Evolutionary conservation across 2,329 filamentous ascomycete species (phyloP).

Genomic region (Diaporthe sp.): DNA sequence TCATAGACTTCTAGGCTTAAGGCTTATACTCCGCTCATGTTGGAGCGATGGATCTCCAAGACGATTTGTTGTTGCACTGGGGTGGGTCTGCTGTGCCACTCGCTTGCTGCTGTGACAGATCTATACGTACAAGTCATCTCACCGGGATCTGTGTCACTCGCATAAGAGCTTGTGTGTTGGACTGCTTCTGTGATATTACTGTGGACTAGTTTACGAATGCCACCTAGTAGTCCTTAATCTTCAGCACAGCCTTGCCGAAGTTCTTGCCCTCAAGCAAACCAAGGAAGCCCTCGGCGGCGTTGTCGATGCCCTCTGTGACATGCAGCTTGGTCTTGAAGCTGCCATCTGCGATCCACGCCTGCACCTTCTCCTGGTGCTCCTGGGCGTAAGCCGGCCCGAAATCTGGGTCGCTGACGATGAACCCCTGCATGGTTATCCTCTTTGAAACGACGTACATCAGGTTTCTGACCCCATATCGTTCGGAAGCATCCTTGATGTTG

Average conservation of each 20-base stretch:
- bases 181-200: not conserved
- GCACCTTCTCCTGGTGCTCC: constrained; percentile 83
- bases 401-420: constrained; percentile 77
- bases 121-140: not conserved
- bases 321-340: constrained; percentile 79
- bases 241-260: constrained; percentile 87
- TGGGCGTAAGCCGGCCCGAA: constrained; percentile 76
- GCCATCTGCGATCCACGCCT: constrained; percentile 83
- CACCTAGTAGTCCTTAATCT: constrained; percentile 56
- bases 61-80: not conserved
- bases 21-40: not conserved
- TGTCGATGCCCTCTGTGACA: constrained; percentile 83
- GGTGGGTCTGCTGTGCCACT: constrained; percentile 1
- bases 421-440: constrained; percentile 80
- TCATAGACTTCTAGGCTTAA: not conserved
- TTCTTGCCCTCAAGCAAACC: constrained; percentile 84
- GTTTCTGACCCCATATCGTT: constrained; percentile 78
- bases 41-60: not conserved
- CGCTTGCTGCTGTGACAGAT: not conserved
- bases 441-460: constrained; percentile 76
- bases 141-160: not conserved
- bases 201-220: not conserved
- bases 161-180: not conserved
- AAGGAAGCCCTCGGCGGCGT: constrained; percentile 79
- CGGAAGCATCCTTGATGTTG: constrained; percentile 65